phyloP scores from a whole-genome alignment of 2,329 filamentous ascomycete genomes.

The Neonectria punicea region DNA sequence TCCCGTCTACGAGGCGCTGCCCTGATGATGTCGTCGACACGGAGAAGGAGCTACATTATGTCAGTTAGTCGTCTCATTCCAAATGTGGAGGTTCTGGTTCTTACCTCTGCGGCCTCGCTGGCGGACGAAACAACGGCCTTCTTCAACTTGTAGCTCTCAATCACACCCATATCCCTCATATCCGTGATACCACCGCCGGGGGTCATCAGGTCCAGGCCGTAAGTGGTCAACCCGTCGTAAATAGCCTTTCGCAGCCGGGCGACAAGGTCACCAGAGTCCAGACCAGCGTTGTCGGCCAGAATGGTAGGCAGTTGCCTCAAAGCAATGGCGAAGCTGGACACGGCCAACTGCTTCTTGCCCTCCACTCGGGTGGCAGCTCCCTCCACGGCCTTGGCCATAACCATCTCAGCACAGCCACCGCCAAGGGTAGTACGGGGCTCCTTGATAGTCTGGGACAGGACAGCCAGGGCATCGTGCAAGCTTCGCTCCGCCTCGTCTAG shows the following conservation, averaged over 20 bases:
- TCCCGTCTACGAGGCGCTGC: constrained; percentile 77
- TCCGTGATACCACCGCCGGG: constrained; percentile 93
- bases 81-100: constrained; percentile 42
- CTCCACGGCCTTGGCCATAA: constrained; percentile 98
- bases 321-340: constrained; percentile 88
- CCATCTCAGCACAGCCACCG: constrained; percentile 96
- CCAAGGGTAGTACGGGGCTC: constrained; percentile 95
- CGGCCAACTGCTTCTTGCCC: constrained; percentile 95
- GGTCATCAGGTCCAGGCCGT: constrained; percentile 87
- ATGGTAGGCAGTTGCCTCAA: constrained; percentile 95
- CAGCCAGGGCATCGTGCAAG: constrained; percentile 93
- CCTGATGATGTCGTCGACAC: constrained; percentile 98
- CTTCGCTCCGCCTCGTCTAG: constrained; percentile 97
- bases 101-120: constrained; percentile 94
- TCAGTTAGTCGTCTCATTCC: constrained; percentile 31
- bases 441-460: constrained; percentile 94
- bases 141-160: constrained; percentile 99
- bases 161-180: constrained; percentile 94
- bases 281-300: constrained; percentile 94
- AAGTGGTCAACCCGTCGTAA: constrained; percentile 93
- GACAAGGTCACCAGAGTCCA: constrained; percentile 95
- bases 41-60: constrained; percentile 76
- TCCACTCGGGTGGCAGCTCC: constrained; percentile 92
- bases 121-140: constrained; percentile 96
- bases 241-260: constrained; percentile 91